phyloP scores from a whole-genome alignment of 225 moss, liverwort and hornwort genomes.

The Pseudisothecium myosuroides region DNA sequence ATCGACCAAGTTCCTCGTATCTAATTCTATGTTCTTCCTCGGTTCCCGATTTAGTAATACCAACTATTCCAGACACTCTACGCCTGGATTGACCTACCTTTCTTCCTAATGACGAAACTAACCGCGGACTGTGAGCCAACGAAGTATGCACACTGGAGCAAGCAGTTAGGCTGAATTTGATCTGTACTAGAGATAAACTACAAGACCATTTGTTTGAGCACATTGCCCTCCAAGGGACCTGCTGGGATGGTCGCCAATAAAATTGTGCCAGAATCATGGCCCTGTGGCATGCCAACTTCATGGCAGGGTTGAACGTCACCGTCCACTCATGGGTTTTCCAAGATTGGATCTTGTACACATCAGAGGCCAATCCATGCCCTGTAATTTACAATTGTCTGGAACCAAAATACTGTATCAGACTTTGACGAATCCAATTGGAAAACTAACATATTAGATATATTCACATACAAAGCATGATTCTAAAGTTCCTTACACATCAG shows the following conservation, averaged over 20 bases:
- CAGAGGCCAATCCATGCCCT: background rate
- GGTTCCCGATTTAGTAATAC: background rate
- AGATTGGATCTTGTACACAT: background rate
- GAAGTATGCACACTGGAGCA: background rate
- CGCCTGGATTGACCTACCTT: conserved; percentile 2
- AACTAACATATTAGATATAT: background rate
- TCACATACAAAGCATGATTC: background rate
- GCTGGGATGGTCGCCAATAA: conserved; percentile 4
- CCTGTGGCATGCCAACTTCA: conserved; percentile 11
- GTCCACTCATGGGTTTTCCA: background rate
- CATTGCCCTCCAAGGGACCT: conserved; percentile 1
- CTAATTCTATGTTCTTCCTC: background rate
- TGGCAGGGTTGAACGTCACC: background rate
- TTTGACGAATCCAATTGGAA: background rate
- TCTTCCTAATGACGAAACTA: conserved; percentile 2
- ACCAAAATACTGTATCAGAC: background rate
- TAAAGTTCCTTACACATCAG: background rate
- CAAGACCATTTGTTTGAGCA: background rate
- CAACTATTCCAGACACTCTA: background rate
- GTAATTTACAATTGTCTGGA: background rate
- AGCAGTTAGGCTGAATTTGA: background rate
- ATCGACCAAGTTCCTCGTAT: conserved; percentile 21
- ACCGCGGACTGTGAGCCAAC: background rate
- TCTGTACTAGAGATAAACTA: background rate
- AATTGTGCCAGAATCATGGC: conserved; percentile 11